A percentile compares a stretch with the other conserved stretches of the same genome.
Conservation (phyloP, 148 eudicot genomes). For the Hydrangea macrophylla region DNA sequence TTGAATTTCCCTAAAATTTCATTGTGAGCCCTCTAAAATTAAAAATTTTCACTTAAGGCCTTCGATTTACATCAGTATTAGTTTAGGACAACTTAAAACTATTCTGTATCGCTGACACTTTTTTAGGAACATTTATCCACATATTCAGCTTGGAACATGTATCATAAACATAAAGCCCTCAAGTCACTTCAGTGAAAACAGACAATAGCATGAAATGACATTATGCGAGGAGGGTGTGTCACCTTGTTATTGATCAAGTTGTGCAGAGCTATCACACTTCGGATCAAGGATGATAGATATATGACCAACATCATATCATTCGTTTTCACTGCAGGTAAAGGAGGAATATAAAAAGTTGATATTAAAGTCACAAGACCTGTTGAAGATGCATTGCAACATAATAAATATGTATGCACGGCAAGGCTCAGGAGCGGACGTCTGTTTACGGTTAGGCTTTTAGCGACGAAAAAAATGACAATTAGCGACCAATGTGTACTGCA, state of each 20-base stretch:
- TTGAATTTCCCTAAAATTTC: too few relatives aligned
- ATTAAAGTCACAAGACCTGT: not conserved
- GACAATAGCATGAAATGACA: not conserved
- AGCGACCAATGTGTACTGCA: too few relatives aligned
- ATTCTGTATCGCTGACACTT: too few relatives aligned
- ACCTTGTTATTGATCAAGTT: conserved; percentile 96
- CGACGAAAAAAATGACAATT: too few relatives aligned
- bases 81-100: too few relatives aligned
- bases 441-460: too few relatives aligned
- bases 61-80: too few relatives aligned
- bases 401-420: too few relatives aligned
- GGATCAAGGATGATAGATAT: conserved; percentile 81
- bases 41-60: too few relatives aligned
- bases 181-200: not conserved
- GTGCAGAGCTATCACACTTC: conserved; percentile 90
- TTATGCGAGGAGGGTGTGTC: conserved; percentile 4
- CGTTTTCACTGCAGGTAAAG: conserved; percentile 64
- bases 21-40: too few relatives aligned
- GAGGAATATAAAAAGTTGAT: not conserved
- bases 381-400: too few relatives aligned
- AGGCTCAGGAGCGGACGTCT: too few relatives aligned
- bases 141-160: not conserved
- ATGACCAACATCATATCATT: conserved; percentile 96
- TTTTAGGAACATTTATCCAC: not conserved
- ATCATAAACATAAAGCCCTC: not conserved